Base-by-base conservation (phyloP, 768 basidiomycete genomes). In the Tephrocybe rancida region DNA sequence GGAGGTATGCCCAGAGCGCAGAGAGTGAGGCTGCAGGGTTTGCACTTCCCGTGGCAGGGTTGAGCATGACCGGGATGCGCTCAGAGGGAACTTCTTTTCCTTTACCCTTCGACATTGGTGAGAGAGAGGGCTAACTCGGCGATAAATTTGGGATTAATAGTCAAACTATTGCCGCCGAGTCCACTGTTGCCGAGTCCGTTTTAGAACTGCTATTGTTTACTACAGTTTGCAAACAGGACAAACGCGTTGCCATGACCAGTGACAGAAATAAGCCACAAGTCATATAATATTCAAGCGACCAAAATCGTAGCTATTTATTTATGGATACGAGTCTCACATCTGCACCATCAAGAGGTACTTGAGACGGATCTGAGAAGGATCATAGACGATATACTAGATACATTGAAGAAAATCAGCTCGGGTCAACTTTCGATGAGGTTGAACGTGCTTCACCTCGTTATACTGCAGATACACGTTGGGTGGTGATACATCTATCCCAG, bases 1-100 rank as follows among this genome's bases (percentile, higher is more conserved):
- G 74, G 26, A 90, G 70, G 68, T 90, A 90, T 9, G 82, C 81
- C 89, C 89, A 90, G 48, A 91, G 76, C 1, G 87, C 74, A 47
- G 84, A 78, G 25, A 90, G 74, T 0, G 88, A 89, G 11, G 86
- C 85, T 13, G 88, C 77, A 38, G 89, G 90, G 66, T 90, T 87
- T 25, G 87, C 83, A 61, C 86, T 87, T 25, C 84, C 83, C 11
- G 81, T 78, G 32, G 84, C 76, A 53, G 78, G 79, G 63, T 79
- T 82, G 54, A 78, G 73, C 67, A 82, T 67, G 51, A 73, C 71
- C 29, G 74, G 62, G 21, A 52, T 25, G 19, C 50, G 35, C 50
- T 55, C 14, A 56, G 45, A 18, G 51, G 57, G 26, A n/a, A 55
- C 42, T 61, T 65, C 63, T 55, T 70, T 73, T 60, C 66, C 70